Evolutionary conservation across 148 eudicot genomes (phyloP).

Genomic region (Rhododendron simsii): DNA sequence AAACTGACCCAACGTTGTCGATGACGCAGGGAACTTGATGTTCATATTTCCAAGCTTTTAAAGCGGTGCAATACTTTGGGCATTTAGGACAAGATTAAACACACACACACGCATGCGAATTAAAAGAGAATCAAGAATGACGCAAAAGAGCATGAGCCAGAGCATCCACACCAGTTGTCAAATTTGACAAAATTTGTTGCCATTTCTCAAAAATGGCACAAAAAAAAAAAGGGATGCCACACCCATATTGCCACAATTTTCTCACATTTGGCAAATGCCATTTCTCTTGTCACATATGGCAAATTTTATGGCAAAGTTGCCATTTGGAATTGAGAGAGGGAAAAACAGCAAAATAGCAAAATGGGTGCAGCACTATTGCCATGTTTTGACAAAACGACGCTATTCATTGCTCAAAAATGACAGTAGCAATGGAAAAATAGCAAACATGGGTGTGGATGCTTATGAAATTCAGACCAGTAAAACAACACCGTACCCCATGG

Average conservation of each 20-base stretch:
- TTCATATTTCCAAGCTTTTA: neutral
- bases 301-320: too few relatives aligned
- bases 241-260: too few relatives aligned
- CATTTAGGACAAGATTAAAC: neutral
- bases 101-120: neutral
- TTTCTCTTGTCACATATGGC: too few relatives aligned
- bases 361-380: too few relatives aligned
- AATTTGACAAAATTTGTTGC: neutral
- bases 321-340: too few relatives aligned
- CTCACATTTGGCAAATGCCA: too few relatives aligned
- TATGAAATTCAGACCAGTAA: neutral
- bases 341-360: too few relatives aligned
- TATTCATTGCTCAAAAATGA: too few relatives aligned
- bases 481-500: neutral
- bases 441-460: too few relatives aligned
- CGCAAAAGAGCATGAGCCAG: neutral
- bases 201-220: neutral
- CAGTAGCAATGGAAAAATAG: too few relatives aligned
- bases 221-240: too few relatives aligned
- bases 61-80: neutral
- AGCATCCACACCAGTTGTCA: neutral
- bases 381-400: too few relatives aligned
- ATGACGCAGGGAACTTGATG: neutral
- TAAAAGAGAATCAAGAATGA: neutral
- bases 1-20: neutral